Evolutionary conservation across 768 basidiomycete genomes (phyloP).

Genomic region (Lentinula lateritia): DNA sequence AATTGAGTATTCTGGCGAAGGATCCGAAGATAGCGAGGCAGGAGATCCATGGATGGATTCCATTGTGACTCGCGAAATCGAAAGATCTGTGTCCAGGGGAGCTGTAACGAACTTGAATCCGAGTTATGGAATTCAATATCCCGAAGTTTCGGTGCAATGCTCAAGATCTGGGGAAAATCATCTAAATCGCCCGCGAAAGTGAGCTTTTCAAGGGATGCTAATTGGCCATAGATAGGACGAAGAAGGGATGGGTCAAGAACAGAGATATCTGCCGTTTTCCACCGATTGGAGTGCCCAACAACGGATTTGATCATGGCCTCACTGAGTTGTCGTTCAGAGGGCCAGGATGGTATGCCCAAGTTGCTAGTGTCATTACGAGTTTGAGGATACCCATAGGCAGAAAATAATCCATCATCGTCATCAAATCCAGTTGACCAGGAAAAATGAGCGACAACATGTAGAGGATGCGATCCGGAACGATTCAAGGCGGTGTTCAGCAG

Average conservation of each 20-base stretch:
- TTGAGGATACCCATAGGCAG: background rate
- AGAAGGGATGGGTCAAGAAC: background rate
- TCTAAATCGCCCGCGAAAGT: background rate
- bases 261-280: background rate
- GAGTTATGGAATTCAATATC: too few relatives aligned
- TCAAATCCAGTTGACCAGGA: background rate
- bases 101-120: too few relatives aligned
- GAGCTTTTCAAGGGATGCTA: background rate
- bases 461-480: background rate
- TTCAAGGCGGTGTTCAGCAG: background rate
- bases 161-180: background rate
- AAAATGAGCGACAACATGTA: background rate
- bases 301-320: background rate
- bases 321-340: background rate
- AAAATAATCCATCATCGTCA: background rate
- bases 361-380: background rate
- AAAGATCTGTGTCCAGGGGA: too few relatives aligned
- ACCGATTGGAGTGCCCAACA: background rate
- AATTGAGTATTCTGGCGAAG: too few relatives aligned
- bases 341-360: background rate
- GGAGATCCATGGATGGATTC: too few relatives aligned
- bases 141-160: too few relatives aligned
- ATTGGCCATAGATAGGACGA: background rate
- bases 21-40: too few relatives aligned
- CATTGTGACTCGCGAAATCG: too few relatives aligned